phyloP scores from a whole-genome alignment of 352 stramenopile genomes.

The Lagenidium sp. region DNA sequence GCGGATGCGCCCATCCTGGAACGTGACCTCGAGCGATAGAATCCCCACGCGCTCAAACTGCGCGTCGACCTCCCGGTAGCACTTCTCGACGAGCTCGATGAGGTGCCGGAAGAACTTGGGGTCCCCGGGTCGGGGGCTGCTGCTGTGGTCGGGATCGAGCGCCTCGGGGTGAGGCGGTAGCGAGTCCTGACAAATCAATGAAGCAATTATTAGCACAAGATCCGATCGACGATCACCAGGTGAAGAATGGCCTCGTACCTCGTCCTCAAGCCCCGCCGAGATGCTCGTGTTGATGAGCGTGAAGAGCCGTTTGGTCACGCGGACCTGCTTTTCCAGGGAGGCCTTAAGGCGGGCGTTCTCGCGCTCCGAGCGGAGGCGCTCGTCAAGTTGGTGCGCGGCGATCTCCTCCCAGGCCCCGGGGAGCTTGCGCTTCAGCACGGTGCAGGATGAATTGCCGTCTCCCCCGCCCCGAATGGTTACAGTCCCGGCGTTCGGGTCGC shows the following conservation, averaged over 20 bases:
- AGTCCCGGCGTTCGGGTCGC: neutral
- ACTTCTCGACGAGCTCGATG: neutral
- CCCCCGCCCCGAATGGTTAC: no score
- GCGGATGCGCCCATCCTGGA: conserved; percentile 1
- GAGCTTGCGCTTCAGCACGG: neutral
- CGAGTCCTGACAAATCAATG: no score
- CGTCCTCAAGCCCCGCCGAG: conserved; percentile 3
- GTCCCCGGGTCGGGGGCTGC: neutral
- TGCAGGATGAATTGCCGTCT: neutral
- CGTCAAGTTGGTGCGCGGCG: conserved; percentile 1
- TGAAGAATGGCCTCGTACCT: no score
- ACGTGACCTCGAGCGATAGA: neutral
- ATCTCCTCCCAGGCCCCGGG: conserved; percentile 6
- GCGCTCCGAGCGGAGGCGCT: conserved; percentile 8
- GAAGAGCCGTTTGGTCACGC: conserved; percentile 22
- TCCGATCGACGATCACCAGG: no score
- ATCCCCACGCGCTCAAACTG: neutral
- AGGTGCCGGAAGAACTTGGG: conserved; percentile 1
- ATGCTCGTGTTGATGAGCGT: conserved; percentile 14
- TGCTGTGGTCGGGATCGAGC: neutral
- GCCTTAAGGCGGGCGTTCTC: conserved; percentile 34
- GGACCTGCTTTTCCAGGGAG: conserved; percentile 25
- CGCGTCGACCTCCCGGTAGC: conserved; percentile 1
- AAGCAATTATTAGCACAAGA: no score
- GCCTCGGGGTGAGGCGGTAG: neutral